phyloP scores from a whole-genome alignment of 129 eudicot genomes.

The Smallanthus sonchifolius region DNA sequence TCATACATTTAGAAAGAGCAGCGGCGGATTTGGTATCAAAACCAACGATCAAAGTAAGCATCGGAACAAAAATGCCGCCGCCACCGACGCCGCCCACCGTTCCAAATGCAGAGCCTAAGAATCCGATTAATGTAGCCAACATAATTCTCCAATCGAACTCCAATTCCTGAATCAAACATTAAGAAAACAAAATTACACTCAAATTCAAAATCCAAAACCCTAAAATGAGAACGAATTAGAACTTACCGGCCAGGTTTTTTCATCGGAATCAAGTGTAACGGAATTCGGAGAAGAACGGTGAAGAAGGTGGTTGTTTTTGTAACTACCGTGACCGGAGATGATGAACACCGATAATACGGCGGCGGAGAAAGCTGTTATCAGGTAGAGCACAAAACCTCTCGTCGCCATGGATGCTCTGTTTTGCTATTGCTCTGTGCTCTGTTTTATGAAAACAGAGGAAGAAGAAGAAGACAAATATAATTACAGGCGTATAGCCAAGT shows the following conservation, averaged over 20 bases:
- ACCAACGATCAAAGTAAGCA: constrained; percentile 78
- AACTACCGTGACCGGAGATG: constrained; percentile 28
- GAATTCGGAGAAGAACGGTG: constrained; percentile 21
- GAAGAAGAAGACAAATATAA: neutral
- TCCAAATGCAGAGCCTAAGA: constrained; percentile 89
- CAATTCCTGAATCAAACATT: constrained; percentile 45
- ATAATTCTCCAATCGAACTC: constrained; percentile 69
- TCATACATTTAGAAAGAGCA: constrained; percentile 84
- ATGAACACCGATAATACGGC: constrained; percentile 53
- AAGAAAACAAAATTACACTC: neutral
- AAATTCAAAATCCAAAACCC: neutral
- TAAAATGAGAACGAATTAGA: neutral
- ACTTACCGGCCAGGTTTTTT: constrained; percentile 83
- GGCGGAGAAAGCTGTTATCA: constrained; percentile 55
- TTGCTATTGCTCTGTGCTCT: neutral
- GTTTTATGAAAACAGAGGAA: neutral
- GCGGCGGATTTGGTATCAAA: constrained; percentile 98
- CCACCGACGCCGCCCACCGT: constrained; percentile 99
- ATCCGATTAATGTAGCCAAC: constrained; percentile 85
- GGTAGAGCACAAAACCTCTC: constrained; percentile 51
- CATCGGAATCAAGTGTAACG: constrained; percentile 24
- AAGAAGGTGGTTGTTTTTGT: constrained; percentile 12
- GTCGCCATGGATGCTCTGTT: constrained; percentile 50
- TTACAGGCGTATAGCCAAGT: constrained; percentile 9
- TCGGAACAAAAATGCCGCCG: constrained; percentile 96